Percentiles rank a stretch among this genome's conserved stretches.
Evolutionary conservation across 129 eudicot species (phyloP).

Genomic region (Smallanthus sonchifolius): DNA sequence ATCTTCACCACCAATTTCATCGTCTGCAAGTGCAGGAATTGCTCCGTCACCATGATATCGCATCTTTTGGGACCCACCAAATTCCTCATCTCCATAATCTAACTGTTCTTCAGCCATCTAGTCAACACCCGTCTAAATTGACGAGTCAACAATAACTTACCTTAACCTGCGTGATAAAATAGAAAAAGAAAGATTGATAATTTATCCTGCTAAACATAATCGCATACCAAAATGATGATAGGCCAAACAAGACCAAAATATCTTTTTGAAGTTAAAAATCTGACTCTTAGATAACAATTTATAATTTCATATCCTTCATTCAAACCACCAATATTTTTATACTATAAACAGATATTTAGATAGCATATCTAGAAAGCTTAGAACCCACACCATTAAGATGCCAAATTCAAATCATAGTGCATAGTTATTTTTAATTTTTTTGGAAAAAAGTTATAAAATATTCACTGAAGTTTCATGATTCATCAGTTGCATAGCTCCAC

Average conservation of each 20-base stretch:
- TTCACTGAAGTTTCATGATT: not conserved
- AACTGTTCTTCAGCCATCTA: slow-evolving; percentile 70
- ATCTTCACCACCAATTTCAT: slow-evolving; percentile 79
- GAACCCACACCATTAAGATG: not conserved
- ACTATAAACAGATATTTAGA: not conserved
- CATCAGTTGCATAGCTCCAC: not conserved
- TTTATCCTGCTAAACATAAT: not conserved
- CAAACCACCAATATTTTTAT: not conserved
- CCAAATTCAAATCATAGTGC: not conserved
- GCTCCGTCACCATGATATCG: slow-evolving; percentile 84
- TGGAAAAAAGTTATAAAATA: not conserved
- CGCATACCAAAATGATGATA: not conserved
- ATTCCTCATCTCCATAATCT: slow-evolving; percentile 82
- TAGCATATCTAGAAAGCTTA: not conserved
- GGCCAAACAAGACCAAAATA: not conserved
- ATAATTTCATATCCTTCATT: not conserved
- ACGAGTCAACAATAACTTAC: slow-evolving; percentile 14
- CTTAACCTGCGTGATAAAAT: slow-evolving; percentile 39
- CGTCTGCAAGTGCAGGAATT: slow-evolving; percentile 93
- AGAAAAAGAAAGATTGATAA: not conserved
- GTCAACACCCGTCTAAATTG: slow-evolving; percentile 36
- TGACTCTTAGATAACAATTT: not conserved
- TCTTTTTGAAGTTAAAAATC: not conserved
- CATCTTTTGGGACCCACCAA: slow-evolving; percentile 73
- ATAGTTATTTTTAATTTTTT: not conserved